Evolutionary conservation across 2,329 filamentous ascomycete species (phyloP).

Genomic region (Trichophyton rubrum): DNA sequence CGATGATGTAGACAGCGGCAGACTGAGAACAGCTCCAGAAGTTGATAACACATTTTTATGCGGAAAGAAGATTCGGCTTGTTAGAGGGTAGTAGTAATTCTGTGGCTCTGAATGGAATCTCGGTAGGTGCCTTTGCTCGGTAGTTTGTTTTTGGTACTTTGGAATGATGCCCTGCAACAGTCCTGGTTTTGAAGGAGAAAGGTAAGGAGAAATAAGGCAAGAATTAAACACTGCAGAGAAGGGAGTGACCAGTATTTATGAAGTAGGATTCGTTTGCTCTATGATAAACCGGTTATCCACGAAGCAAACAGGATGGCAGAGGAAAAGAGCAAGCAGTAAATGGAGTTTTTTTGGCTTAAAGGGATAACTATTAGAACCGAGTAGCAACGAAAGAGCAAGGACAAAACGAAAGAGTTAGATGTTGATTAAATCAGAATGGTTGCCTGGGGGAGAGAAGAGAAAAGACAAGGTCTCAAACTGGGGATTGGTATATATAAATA

Average conservation of each 20-base stretch:
- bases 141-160: background rate
- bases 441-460: background rate
- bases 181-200: background rate
- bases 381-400: background rate
- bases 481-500: background rate
- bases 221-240: background rate
- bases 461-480: background rate
- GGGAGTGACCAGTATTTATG: background rate
- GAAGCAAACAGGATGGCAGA: slow-evolving; percentile 2
- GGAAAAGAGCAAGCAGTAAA: background rate
- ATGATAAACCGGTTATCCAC: slow-evolving; percentile 4
- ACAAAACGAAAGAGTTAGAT: background rate
- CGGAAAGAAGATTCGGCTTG: slow-evolving; percentile 17
- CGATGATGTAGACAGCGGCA: slow-evolving; percentile 82
- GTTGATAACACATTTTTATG: slow-evolving; percentile 64
- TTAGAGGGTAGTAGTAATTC: background rate
- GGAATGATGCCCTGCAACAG: slow-evolving; percentile 3
- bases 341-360: background rate
- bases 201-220: slow-evolving; percentile 7
- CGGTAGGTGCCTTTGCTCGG: background rate
- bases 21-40: slow-evolving; percentile 73
- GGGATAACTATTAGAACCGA: background rate
- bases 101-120: background rate
- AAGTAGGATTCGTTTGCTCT: slow-evolving; percentile 8
- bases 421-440: background rate